Percentiles rank a stretch among this genome's conserved stretches.
Evolutionary conservation across 106 monocot genomes (phyloP).

Genomic region (Acorus gramineus): DNA sequence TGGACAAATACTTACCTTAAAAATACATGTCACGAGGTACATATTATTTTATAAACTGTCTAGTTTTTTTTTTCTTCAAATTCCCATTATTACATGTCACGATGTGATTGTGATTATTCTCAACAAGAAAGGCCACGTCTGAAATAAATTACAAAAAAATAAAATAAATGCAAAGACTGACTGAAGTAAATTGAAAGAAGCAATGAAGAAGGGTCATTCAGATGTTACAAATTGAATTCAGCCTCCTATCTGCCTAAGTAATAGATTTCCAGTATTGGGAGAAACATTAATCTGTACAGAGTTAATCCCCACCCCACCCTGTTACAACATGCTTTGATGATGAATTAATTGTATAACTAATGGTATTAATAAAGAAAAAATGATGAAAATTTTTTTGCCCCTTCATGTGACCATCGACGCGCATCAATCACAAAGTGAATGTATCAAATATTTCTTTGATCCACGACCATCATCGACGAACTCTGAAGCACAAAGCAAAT

Average conservation of each 20-base stretch:
- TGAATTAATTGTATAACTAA: conserved; percentile 2
- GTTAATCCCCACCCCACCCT: neutral
- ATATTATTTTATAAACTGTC: too few relatives aligned
- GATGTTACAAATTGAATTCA: conserved; percentile 13
- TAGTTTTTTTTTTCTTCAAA: too few relatives aligned
- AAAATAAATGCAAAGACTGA: neutral
- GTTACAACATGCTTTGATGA: neutral
- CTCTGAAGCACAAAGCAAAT: neutral
- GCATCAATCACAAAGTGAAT: too few relatives aligned
- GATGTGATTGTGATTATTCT: too few relatives aligned
- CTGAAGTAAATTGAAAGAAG: too few relatives aligned
- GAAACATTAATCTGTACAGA: conserved; percentile 24
- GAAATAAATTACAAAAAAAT: too few relatives aligned
- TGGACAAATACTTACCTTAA: too few relatives aligned
- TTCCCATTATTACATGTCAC: too few relatives aligned
- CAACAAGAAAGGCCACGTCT: too few relatives aligned
- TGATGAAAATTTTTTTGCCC: neutral
- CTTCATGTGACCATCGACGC: neutral
- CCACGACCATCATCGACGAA: neutral
- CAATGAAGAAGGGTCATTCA: neutral
- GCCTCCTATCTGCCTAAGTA: neutral
- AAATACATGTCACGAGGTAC: too few relatives aligned
- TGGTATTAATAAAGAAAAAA: too few relatives aligned
- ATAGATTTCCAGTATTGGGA: conserved; percentile 1
- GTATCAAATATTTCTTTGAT: too few relatives aligned